Percentiles rank a stretch among this genome's conserved stretches.
Conservation (phyloP, 768 basidiomycete genomes). For the Lactarius hengduanensis region DNA sequence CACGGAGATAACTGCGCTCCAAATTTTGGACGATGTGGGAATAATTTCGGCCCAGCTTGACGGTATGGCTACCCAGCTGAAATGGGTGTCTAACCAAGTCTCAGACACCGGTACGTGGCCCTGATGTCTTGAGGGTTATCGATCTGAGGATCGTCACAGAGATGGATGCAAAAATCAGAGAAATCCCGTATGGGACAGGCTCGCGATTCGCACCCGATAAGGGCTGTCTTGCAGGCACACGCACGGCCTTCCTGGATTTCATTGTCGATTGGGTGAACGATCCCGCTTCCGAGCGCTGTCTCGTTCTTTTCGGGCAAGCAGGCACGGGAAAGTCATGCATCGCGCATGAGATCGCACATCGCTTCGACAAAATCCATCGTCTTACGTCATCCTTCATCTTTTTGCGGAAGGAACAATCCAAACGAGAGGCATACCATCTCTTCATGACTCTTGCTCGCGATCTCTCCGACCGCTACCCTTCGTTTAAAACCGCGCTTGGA, state of each 20-base stretch:
- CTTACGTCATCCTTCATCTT: neutral
- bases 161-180: neutral
- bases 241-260: neutral
- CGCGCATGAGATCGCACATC: neutral
- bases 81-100: neutral
- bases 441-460: constrained; percentile 2
- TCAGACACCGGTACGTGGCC: neutral
- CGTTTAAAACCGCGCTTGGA: neutral
- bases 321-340: too few species aligned
- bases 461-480: neutral
- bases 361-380: neutral
- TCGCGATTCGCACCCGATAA: neutral
- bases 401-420: neutral
- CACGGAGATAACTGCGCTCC: neutral
- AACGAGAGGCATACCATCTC: neutral
- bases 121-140: neutral
- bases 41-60: neutral
- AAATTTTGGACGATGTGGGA: neutral
- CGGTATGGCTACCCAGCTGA: neutral
- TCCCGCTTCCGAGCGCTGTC: neutral
- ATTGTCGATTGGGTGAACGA: neutral
- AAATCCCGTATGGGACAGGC: neutral
- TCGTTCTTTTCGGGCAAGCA: constrained; percentile 3
- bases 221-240: neutral
- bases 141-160: neutral